Conservation (phyloP, 768 basidiomycete genomes). For the Lentinula aciculospora region DNA sequence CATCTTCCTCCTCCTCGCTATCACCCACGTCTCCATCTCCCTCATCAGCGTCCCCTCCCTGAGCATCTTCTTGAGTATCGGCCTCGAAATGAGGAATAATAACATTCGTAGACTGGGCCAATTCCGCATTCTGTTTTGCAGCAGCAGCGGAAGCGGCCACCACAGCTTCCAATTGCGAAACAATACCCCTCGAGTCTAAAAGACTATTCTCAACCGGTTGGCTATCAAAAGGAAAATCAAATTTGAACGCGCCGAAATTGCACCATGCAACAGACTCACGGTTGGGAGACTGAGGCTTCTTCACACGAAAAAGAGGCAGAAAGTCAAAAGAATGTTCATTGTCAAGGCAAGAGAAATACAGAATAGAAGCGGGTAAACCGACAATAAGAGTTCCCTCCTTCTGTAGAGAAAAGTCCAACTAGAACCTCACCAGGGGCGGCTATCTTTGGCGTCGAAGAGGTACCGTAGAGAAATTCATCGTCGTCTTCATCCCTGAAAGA, state of each 20-base stretch:
- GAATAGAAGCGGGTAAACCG: conserved; percentile 22
- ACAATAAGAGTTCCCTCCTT: conserved; percentile 22
- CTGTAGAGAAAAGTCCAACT: conserved; percentile 13
- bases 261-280: conserved; percentile 42
- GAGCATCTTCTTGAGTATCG: conserved; percentile 34
- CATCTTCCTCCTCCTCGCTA: conserved; percentile 38
- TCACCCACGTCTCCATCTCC: conserved; percentile 34
- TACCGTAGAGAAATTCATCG: conserved; percentile 76
- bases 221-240: conserved; percentile 12
- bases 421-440: conserved; percentile 44
- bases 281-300: conserved; percentile 44
- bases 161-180: conserved; percentile 20
- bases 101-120: conserved; percentile 39
- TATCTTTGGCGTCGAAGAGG: conserved; percentile 29
- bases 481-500: conserved; percentile 58
- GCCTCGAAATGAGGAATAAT: conserved; percentile 46
- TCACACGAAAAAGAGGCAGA: conserved; percentile 29
- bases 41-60: conserved; percentile 20
- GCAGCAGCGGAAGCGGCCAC: conserved; percentile 16
- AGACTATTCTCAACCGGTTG: conserved; percentile 8
- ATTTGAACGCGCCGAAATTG: neutral
- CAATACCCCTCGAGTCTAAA: conserved; percentile 8
- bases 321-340: conserved; percentile 28
- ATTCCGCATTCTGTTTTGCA: conserved; percentile 35
- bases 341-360: conserved; percentile 22